Evolutionary conservation across 805 yeast genomes (phyloP).

Genomic region (Ogataea dorogensis): DNA sequence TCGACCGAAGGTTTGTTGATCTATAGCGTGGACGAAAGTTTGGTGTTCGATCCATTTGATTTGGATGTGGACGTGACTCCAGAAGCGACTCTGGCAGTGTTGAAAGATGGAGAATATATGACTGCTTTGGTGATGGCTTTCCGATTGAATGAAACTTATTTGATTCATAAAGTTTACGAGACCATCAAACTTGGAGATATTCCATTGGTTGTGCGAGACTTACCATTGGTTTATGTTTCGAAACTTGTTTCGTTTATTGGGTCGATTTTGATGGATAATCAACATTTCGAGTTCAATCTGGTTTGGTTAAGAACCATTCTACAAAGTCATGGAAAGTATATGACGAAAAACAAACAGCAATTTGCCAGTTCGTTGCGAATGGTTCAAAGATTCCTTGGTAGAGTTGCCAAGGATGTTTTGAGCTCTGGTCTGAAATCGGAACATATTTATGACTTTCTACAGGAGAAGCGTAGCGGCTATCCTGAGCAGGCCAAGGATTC

Average conservation of each 20-base stretch:
- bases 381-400: conserved; percentile 70
- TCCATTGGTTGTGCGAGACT: conserved; percentile 57
- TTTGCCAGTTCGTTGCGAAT: conserved; percentile 65
- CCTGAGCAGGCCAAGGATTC: conserved; percentile 33
- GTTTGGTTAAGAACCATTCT: conserved; percentile 75
- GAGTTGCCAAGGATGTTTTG: conserved; percentile 74
- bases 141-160: conserved; percentile 77
- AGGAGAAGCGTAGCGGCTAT: conserved; percentile 22
- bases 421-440: conserved; percentile 51
- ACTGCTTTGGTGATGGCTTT: conserved; percentile 89
- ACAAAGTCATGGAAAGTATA: conserved; percentile 73
- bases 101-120: conserved; percentile 61
- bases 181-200: conserved; percentile 69
- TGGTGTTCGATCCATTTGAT: conserved; percentile 91
- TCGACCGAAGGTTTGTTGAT: conserved; percentile 90
- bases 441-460: conserved; percentile 52
- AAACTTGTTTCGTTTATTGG: conserved; percentile 70
- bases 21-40: conserved; percentile 71
- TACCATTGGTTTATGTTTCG: conserved; percentile 76
- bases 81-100: conserved; percentile 59
- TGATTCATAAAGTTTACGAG: conserved; percentile 75
- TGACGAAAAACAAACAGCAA: conserved; percentile 57
- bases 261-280: conserved; percentile 61
- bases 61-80: conserved; percentile 92
- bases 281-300: conserved; percentile 80